These are phyloP conservation scores for Picochlorum sp. DNA, from an alignment of 139 green algal species.

Conservation along the genomic window DNA sequence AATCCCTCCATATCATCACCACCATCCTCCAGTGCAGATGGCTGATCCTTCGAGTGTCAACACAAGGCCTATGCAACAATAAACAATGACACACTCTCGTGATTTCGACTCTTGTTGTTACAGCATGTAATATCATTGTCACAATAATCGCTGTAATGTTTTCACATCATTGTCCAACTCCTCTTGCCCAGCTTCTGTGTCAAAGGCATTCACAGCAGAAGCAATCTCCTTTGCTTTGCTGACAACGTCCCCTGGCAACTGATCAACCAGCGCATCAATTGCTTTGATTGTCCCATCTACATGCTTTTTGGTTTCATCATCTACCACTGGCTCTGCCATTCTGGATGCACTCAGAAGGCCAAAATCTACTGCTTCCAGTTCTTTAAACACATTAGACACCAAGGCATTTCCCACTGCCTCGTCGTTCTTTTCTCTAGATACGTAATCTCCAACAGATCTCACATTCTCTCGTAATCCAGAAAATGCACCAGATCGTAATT, in stretches of 20 bases:
- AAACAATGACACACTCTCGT: not conserved
- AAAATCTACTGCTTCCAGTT: constrained; percentile 20
- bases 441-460: constrained; percentile 27
- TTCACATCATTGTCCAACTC: not conserved
- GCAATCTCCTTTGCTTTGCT: not conserved
- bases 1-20: too few relatives aligned
- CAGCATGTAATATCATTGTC: not conserved
- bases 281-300: constrained; percentile 15
- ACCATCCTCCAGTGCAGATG: too few relatives aligned
- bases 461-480: constrained; percentile 19
- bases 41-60: too few relatives aligned
- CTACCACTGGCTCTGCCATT: not conserved
- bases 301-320: constrained; percentile 1
- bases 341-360: constrained; percentile 8
- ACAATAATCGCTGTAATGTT: not conserved
- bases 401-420: constrained; percentile 6
- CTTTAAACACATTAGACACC: constrained; percentile 20
- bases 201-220: not conserved
- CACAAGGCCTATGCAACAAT: not conserved
- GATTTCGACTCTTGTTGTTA: not conserved
- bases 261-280: constrained; percentile 14
- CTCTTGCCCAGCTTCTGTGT: not conserved
- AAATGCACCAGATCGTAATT: constrained; percentile 28
- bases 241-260: not conserved
- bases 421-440: not conserved